A percentile compares a stretch with the other conserved stretches of the same genome.
phyloP scores from a whole-genome alignment of 2,329 filamentous ascomycete genomes.

The Talaromyces sp. region DNA sequence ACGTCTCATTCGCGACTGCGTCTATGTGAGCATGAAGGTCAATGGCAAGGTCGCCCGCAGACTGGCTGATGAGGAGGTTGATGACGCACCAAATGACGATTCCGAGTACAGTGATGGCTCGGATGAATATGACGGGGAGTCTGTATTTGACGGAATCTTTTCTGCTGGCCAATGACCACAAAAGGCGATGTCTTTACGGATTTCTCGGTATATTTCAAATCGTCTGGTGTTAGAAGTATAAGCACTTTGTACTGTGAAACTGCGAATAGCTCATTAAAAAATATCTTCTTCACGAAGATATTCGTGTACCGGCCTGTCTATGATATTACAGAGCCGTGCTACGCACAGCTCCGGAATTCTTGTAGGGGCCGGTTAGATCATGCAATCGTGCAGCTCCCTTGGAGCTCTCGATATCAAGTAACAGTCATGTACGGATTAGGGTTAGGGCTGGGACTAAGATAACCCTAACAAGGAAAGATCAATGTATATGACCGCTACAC shows the following conservation, averaged over 20 bases:
- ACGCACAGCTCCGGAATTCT: no score
- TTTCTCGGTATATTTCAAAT: neutral
- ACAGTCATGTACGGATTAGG: no score
- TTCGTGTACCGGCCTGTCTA: no score
- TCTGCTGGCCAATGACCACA: neutral
- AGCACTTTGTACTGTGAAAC: no score
- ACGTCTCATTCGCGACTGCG: slow-evolving; percentile 22
- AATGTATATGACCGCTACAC: no score
- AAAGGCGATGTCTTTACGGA: neutral
- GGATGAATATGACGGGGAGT: slow-evolving; percentile 13
- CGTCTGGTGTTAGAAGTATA: neutral
- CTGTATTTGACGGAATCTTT: slow-evolving; percentile 7
- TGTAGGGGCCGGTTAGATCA: neutral
- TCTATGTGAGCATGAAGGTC: slow-evolving; percentile 26
- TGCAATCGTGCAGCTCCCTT: neutral
- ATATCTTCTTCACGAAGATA: neutral
- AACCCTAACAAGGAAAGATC: no score
- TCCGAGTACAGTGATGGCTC: slow-evolving; percentile 27
- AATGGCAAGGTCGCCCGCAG: slow-evolving; percentile 26
- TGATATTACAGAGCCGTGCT: no score
- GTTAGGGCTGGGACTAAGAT: no score
- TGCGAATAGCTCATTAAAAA: no score
- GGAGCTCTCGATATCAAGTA: no score
- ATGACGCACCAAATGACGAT: slow-evolving; percentile 15
- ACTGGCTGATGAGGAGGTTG: slow-evolving; percentile 19